These are phyloP conservation scores for Zygosaccharomyces sapae DNA, from an alignment of 1,139 yeast genomes.

Conservation along the genomic window DNA sequence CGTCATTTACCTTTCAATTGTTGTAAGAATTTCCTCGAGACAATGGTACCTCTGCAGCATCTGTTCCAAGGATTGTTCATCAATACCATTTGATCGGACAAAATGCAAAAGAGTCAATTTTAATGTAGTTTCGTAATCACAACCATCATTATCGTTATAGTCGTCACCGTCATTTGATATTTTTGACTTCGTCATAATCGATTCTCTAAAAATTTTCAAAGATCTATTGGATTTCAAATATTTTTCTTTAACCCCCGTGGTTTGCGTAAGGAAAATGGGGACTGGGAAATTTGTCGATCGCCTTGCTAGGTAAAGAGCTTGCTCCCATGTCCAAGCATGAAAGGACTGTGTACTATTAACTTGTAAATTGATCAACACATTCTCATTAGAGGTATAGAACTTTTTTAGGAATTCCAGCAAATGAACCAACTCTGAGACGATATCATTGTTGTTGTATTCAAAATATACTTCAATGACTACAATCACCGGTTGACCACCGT, in stretches of 20 bases:
- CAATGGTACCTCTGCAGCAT: constrained; percentile 7
- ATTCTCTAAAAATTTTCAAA: constrained; percentile 2
- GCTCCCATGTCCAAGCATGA: constrained; percentile 6
- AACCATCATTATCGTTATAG: background rate
- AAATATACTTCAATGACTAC: background rate
- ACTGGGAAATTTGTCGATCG: constrained; percentile 4
- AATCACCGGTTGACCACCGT: background rate
- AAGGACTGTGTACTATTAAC: background rate
- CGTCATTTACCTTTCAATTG: background rate
- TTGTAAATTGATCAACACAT: background rate
- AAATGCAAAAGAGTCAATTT: constrained; percentile 7
- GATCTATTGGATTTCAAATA: constrained; percentile 6
- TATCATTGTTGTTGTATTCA: background rate
- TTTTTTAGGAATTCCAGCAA: background rate
- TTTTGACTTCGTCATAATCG: background rate
- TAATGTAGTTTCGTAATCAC: constrained; percentile 8
- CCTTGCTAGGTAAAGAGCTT: constrained; percentile 2
- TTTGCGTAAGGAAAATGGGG: constrained; percentile 8
- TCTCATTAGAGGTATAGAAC: background rate
- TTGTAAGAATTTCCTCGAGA: constrained; percentile 3
- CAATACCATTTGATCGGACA: background rate
- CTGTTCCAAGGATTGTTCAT: constrained; percentile 4
- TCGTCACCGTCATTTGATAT: background rate
- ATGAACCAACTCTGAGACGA: background rate
- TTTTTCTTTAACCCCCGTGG: constrained; percentile 2